Evolutionary conservation across 202 grass and related monocot species (phyloP), one percentile per base, ranked within the genome.

Genomic region (Musa balbisiana): DNA sequence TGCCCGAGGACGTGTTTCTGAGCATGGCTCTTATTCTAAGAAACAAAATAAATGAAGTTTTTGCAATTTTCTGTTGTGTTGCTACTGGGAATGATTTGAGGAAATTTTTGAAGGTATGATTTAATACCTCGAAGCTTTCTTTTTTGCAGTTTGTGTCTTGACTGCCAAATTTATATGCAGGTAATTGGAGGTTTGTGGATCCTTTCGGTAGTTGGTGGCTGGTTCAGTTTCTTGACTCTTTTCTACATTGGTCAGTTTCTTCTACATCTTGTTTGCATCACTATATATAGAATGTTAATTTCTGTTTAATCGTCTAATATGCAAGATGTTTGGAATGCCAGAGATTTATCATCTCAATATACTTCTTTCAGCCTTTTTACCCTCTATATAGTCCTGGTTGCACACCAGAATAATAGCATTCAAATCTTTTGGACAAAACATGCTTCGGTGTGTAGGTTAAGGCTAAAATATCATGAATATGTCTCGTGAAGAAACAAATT

Each of bases 181-280:
- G 79, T 82, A 58, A 52, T 92, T 82, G 84, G n/a, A 21, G 82
- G 50, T 52, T 69, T 96, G 24, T 97, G 87, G 87, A 78, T 92
- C 54, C 66, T 92, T 84, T 92, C 93, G 70, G 78, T 92, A 80
- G 77, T 91, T 51, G 87, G 87, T 55, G 73, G 83, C 73, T 97
- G 87, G 87, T 97, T 92, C 86, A 96, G 83, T 63, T 89, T 96
- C 67, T 73, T 96, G 78, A 96, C 87, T 77, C 82, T 92, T 17
- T 79, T 80, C 29, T 96, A 92, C 69, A 90, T 84, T 59, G 82
- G 93, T 96, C 66, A 85, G 84, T 17, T 50, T 67, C 24, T 17
- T 27, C 49, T 49, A 19, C 11, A 25, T 22, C 19, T 50, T 6
- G 33, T 43, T 43, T 62, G 5, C 11, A 55, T 21, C 6, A 52